A percentile compares a stretch with the other conserved stretches of the same genome.
phyloP scores from a whole-genome alignment of 768 basidiomycete genomes.

The Mycena alexandri region DNA sequence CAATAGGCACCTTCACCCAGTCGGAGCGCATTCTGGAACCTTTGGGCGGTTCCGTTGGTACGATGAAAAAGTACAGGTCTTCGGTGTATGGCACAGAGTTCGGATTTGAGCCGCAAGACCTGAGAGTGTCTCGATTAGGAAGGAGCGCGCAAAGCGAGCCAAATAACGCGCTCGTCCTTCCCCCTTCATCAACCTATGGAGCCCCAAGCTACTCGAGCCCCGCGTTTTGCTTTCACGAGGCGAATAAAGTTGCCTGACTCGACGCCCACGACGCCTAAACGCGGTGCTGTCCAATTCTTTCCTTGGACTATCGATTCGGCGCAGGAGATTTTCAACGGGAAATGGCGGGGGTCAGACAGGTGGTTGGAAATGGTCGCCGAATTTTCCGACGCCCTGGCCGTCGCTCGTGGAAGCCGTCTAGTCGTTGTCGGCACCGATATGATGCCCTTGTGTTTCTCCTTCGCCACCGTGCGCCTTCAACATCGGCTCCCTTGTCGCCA shows the following conservation, averaged over 20 bases:
- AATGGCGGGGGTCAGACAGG: conserved; percentile 35
- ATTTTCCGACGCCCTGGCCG: conserved; percentile 66
- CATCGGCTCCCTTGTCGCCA: no score
- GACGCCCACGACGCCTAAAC: background rate
- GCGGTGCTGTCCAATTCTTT: conserved; percentile 20
- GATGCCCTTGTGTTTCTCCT: background rate
- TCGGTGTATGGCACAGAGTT: no score
- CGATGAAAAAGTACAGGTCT: no score
- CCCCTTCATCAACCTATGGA: no score
- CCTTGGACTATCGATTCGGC: conserved; percentile 23
- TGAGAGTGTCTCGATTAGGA: no score
- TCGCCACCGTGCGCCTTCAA: conserved; percentile 14
- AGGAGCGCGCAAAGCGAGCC: no score
- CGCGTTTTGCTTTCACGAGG: background rate
- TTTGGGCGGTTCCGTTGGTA: no score
- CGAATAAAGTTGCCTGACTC: conserved; percentile 6
- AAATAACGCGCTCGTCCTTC: no score
- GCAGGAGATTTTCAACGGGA: conserved; percentile 3
- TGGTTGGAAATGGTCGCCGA: conserved; percentile 63
- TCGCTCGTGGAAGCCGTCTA: conserved; percentile 56
- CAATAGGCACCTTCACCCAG: no score
- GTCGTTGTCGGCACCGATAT: conserved; percentile 50
- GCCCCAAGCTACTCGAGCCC: no score
- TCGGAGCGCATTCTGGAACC: no score
- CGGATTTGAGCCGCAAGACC: no score